Evolutionary conservation across 2,329 filamentous ascomycete genomes (phyloP).

Genomic region (Aureobasidium subglaciale): DNA sequence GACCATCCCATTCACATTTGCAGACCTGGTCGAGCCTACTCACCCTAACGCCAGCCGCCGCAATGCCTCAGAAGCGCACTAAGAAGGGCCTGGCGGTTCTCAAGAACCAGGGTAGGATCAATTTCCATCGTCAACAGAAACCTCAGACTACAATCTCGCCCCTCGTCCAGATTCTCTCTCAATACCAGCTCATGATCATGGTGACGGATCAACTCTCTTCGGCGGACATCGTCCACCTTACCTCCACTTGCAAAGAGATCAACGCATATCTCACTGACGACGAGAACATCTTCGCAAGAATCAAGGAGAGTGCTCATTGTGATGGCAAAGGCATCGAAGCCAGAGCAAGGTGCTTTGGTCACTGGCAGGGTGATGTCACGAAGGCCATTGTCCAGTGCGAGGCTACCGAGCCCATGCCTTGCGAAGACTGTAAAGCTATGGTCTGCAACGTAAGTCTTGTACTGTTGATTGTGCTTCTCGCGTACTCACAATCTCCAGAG

Average conservation of each 20-base stretch:
- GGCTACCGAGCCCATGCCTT: conserved; percentile 7
- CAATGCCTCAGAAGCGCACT: neutral
- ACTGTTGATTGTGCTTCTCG: too few relatives aligned
- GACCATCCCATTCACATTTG: neutral
- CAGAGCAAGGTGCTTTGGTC: conserved; percentile 6
- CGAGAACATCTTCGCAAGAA: neutral
- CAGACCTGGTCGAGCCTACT: neutral
- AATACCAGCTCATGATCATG: conserved; percentile 9
- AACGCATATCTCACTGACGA: conserved; percentile 9
- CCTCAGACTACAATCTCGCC: neutral
- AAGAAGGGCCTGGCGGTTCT: neutral
- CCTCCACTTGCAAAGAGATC: conserved; percentile 14
- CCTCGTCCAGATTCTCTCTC: neutral
- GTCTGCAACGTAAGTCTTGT: conserved; percentile 18
- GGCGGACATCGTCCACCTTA: conserved; percentile 17
- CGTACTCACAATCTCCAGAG: neutral
- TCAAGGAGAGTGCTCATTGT: neutral
- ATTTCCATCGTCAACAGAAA: neutral
- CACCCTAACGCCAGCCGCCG: neutral
- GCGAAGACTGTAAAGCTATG: conserved; percentile 12
- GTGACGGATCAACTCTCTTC: conserved; percentile 9
- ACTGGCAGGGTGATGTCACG: neutral
- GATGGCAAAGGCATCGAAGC: conserved; percentile 6
- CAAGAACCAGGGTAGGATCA: neutral
- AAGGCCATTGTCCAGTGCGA: conserved; percentile 3